Evolutionary conservation across 208 protist genomes (phyloP), one percentile per base, ranked within the genome.

Genomic region (Endotrypanum monterogeii): DNA sequence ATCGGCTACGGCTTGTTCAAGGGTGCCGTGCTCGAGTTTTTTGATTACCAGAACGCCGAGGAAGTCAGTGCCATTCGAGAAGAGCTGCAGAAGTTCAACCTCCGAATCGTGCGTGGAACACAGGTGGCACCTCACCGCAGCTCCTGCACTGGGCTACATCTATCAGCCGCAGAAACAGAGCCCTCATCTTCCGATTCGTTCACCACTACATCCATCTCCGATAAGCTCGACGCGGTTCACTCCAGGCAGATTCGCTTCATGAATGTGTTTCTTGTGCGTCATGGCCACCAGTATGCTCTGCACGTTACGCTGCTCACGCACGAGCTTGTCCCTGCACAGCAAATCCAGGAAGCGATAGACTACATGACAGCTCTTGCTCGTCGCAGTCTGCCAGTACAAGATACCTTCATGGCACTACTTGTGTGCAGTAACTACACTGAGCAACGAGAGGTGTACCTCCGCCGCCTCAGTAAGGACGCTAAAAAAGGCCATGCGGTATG

Each of bases 251-350:
- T 87, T 60, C 85, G 63, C 18, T 85, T 91, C 71, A 87, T 94
- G 11, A 96, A 94, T 73, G 83, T 91, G 2, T 94, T 96, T 78
- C 82, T 96, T 32, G 90, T 90, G 51, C 92, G 92, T 23, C 92
- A 96, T 80, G 92, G 92, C 14, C 88, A 92, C 76, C 83, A 82
- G 62, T 96, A 94, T 70, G 84, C 83, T 6, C 71, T 94, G 48
- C 90, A 95, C 79, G 85, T 92, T 35, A 91, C 86, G 23, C 82
- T 96, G 18, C 78, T 96, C 32, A 83, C 88, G 9, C 68, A 84
- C 55, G 81, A 86, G 56, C 37, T 73, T 1, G 71, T 83, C 52
- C 52, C 72, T 23, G 86, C 89, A 14, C 56, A 48, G 57, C 68
- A 86, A 44, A 80, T 96, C 11, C 69, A 73, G 35, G 65, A 69